Conservation (phyloP, 352 stramenopile genomes). For the Phytophthora macrochlamydospora region DNA sequence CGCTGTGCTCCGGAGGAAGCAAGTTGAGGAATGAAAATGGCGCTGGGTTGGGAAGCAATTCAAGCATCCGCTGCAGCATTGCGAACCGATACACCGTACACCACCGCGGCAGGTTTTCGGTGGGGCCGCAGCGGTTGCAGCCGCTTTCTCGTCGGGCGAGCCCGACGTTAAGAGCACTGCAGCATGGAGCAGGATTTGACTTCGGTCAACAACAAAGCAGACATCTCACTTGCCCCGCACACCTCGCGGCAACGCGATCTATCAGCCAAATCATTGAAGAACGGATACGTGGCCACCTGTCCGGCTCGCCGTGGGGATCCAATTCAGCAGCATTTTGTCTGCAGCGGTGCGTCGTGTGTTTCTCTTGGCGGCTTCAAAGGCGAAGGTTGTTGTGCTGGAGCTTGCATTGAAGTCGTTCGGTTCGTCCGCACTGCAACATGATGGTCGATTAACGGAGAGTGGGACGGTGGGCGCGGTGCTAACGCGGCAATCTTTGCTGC, state of each 20-base stretch:
- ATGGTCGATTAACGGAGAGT: background rate
- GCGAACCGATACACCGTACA: too few species aligned
- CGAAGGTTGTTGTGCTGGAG: too few species aligned
- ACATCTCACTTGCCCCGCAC: background rate
- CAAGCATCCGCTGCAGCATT: too few species aligned
- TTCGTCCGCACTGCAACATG: background rate
- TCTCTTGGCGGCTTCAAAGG: too few species aligned
- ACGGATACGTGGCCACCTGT: background rate
- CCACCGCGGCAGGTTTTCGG: too few species aligned
- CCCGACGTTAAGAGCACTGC: too few species aligned
- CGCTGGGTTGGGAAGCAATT: background rate
- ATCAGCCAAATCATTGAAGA: slow-evolving; percentile 4
- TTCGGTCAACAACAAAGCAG: background rate
- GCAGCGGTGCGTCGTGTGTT: too few species aligned
- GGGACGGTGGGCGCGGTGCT: background rate
- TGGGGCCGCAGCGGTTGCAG: too few species aligned
- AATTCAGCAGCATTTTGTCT: background rate
- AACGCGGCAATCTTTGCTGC: background rate
- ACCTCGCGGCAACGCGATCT: background rate
- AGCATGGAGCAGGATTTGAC: too few species aligned
- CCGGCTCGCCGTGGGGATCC: background rate
- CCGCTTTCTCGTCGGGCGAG: too few species aligned
- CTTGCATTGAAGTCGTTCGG: too few species aligned
- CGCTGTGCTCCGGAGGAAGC: slow-evolving; percentile 19
- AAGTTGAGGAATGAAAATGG: slow-evolving; percentile 32